Base-by-base conservation (phyloP, 1,284 basidiomycete genomes). In the Chondrostereum purpureum region DNA sequence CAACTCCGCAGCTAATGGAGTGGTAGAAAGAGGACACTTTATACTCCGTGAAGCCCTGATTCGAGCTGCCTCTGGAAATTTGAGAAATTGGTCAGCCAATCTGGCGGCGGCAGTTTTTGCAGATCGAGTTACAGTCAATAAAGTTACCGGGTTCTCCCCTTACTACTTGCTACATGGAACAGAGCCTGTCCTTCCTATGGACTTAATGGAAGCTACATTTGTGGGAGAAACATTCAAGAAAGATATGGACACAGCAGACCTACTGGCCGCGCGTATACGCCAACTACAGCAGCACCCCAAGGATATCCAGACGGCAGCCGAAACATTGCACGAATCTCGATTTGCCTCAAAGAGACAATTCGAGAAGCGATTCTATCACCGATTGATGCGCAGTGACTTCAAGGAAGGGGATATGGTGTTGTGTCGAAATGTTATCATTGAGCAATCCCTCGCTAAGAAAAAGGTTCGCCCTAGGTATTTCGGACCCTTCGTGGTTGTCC, bases 131-230 rank as follows among this genome's bases (percentile, higher is more conserved):
- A 58, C 55, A 13, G 47, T 53, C 0, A 51, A 43, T 12, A 22
- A 41, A n/a, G 42, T 43, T 1, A 53, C 52, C 1, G 55, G 52
- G 14, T 55, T 43, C 27, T 53, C 54, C 11, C 54, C 55, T 5
- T 58, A 46, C 45, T 53, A 45, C 23, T 39, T 58, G 2, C 24
- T 58, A 8, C 51, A 54, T 40, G 54, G 48, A 13, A 38, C 41
- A 1, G 41, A 53, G 23, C 57, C 55, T 1, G 34, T 58, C 12
- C 44, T 57, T 13, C 50, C 48, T 2, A 53, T 58, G 33, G 56
- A 58, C 34, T 16, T 58, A 10, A 35, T 48, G 10, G 51, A 57
- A 47, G 46, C 41, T 10, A 57, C 53, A 3, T 57, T 53, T 46
- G 10, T 54, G n/a, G 51, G 48, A 1, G 22, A 46, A 19, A 49